Evolutionary conservation across 2,329 filamentous ascomycete genomes (phyloP).

Genomic region (Talaromyces sp.): DNA sequence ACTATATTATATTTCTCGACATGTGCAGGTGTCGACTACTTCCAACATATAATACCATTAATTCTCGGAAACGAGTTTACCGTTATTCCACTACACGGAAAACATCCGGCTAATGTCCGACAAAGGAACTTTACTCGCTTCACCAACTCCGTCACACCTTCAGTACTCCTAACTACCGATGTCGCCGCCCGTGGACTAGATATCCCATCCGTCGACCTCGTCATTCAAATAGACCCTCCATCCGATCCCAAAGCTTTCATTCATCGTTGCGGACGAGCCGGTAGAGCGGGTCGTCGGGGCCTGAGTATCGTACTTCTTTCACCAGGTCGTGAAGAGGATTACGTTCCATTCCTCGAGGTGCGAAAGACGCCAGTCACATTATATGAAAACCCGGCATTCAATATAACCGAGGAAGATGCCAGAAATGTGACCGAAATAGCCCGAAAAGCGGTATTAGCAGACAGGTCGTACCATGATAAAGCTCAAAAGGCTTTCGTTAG

Average conservation of each 20-base stretch:
- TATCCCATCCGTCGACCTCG: conserved; percentile 86
- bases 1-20: conserved; percentile 91
- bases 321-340: conserved; percentile 83
- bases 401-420: conserved; percentile 62
- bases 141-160: conserved; percentile 68
- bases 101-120: conserved; percentile 82
- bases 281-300: conserved; percentile 66
- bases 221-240: conserved; percentile 81
- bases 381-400: conserved; percentile 58
- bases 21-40: conserved; percentile 93
- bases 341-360: conserved; percentile 80
- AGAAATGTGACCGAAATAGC: conserved; percentile 58
- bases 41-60: conserved; percentile 72
- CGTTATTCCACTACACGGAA: conserved; percentile 83
- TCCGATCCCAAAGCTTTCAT: conserved; percentile 84
- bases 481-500: conserved; percentile 89
- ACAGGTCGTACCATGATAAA: conserved; percentile 76
- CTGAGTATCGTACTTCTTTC: conserved; percentile 83
- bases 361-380: conserved; percentile 78
- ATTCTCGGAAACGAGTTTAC: conserved; percentile 68
- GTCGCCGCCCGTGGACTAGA: conserved; percentile 87
- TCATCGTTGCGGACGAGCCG: conserved; percentile 63
- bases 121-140: conserved; percentile 85
- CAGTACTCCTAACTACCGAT: conserved; percentile 87
- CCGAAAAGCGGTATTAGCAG: conserved; percentile 55